Base-by-base conservation (phyloP, 805 yeast genomes). In the Saturnispora halmiae region DNA sequence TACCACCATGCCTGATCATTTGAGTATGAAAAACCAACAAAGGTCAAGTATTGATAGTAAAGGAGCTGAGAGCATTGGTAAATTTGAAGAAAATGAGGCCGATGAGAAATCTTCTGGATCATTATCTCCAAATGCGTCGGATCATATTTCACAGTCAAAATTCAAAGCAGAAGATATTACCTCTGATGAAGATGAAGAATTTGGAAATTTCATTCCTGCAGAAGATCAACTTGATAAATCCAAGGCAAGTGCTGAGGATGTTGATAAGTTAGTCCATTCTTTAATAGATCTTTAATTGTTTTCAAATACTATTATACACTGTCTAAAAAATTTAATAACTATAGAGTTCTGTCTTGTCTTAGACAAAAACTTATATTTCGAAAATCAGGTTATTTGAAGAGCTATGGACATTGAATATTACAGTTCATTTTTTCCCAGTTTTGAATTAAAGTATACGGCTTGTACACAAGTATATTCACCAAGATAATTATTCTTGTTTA, bases 171-270 rank as follows among this genome's bases (percentile, higher is more conserved):
- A 34, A 14, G 32, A 31, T 2, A 40, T 26, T 25, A 47, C 29
- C 21, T 49, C 51, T 6, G 60, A 51, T 3, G 60, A 56, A n/a
- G 64, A 59, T 33, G 65, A 55, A 26, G 65, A 60, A 30, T 60
- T 60, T 37, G 65, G 64, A 13, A 55, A 50, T 34, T 58, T 51
- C 43, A 50, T 56, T 5, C 54, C 60, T 9, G 61, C 63, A 24
- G 60, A 52, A 21, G 46, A 51, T 19, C 53, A 54, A 9, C 37
- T 42, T 7, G 52, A 50, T 13, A 16, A 20, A 15, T 11, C 31
- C 3, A 29, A 36, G 15, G 39, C 32, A 5, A 15, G 18, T 14
- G 34, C 11, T 6, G 21, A 21, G 14, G 41, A 32, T 6, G 28
- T 40, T 13, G 16, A 33, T 20, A 29, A 38, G 14, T 4, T 33